Percentiles rank a stretch among this genome's conserved stretches.
These are phyloP conservation scores for Irpex lacteus DNA, from an alignment of 1,284 basidiomycete species.

Conservation along the genomic window DNA sequence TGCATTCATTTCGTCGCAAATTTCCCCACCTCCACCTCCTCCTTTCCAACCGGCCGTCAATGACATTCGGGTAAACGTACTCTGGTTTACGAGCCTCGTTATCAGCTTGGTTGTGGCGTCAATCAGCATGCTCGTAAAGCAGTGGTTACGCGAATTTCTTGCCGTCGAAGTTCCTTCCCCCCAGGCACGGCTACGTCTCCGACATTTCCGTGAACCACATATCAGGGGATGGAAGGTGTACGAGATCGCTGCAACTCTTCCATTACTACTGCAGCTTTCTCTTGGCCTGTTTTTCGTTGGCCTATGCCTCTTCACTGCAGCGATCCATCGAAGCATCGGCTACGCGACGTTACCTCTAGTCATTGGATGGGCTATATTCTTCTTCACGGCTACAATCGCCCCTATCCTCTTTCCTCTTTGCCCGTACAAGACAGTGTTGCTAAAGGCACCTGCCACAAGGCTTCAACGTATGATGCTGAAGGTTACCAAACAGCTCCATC, in stretches of 20 bases:
- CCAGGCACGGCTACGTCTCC: neutral
- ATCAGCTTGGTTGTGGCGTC: conserved; percentile 5
- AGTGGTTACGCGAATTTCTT: conserved; percentile 8
- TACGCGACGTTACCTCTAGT: neutral
- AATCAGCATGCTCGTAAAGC: conserved; percentile 6
- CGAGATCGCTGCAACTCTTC: conserved; percentile 4
- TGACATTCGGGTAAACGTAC: conserved; percentile 3
- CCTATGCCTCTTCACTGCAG: conserved; percentile 6
- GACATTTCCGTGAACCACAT: neutral
- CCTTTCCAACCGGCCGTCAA: neutral
- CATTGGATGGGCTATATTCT: neutral
- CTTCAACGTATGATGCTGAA: too few relatives aligned
- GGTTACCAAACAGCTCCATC: too few relatives aligned
- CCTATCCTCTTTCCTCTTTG: neutral
- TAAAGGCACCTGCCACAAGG: neutral
- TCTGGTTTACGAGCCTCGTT: conserved; percentile 8
- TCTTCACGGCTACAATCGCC: neutral
- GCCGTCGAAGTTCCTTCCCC: neutral
- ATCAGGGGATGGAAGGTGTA: conserved; percentile 3
- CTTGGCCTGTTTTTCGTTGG: conserved; percentile 6
- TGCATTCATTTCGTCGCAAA: neutral
- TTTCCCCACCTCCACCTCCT: neutral
- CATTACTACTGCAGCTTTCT: conserved; percentile 3
- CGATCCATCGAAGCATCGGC: neutral
- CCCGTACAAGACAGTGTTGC: neutral